phyloP scores from a whole-genome alignment of 2,329 filamentous ascomycete genomes.

The Alternaria panax region DNA sequence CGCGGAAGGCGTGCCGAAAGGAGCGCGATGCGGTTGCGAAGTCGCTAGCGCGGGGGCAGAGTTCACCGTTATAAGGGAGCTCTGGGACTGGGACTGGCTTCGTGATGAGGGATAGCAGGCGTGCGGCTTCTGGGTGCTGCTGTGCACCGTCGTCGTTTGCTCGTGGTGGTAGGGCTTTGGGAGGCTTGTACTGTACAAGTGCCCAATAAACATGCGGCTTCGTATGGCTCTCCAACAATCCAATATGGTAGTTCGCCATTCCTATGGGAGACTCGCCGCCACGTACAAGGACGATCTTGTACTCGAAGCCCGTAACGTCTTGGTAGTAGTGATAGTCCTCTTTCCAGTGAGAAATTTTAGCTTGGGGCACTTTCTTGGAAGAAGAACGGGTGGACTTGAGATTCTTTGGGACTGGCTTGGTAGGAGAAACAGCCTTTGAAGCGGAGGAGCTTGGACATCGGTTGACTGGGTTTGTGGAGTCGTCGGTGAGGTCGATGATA shows the following conservation, averaged over 20 bases:
- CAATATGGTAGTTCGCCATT: conserved; percentile 62
- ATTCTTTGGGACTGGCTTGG: not conserved
- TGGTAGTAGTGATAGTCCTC: conserved; percentile 67
- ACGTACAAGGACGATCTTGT: conserved; percentile 68
- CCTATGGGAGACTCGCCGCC: conserved; percentile 56
- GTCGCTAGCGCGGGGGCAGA: conserved; percentile 40
- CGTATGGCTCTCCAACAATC: conserved; percentile 44
- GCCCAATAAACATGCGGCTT: conserved; percentile 43
- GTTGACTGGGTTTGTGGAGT: not conserved
- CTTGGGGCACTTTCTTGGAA: conserved; percentile 1
- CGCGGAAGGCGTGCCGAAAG: conserved; percentile 52
- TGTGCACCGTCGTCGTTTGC: not conserved
- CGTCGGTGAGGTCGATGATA: conserved; percentile 2
- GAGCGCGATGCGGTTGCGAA: conserved; percentile 44
- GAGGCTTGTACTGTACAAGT: conserved; percentile 35
- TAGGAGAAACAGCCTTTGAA: not conserved
- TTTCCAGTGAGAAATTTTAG: conserved; percentile 49
- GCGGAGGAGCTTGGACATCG: not conserved
- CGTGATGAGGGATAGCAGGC: conserved; percentile 24
- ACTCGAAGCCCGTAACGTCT: conserved; percentile 69
- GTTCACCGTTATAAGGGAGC: conserved; percentile 28
- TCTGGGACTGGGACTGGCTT: conserved; percentile 3
- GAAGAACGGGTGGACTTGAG: not conserved
- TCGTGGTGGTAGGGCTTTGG: not conserved
- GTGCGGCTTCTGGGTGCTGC: conserved; percentile 13